phyloP scores from a whole-genome alignment of 176 grass and related monocot genomes.

The Guadua angustifolia region DNA sequence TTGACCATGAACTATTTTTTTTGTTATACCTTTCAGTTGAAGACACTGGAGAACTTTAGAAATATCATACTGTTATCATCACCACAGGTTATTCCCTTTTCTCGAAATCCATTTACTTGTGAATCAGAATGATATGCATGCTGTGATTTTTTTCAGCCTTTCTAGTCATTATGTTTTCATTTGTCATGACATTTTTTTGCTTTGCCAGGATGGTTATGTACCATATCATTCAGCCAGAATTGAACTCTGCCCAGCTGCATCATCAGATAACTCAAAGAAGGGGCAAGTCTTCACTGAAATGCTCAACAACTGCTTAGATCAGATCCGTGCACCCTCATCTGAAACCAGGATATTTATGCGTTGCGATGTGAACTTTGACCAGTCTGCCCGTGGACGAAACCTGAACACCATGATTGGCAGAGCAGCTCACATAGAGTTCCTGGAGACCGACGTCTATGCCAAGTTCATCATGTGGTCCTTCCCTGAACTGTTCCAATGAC shows the following conservation, averaged over 20 bases:
- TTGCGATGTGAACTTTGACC: slow-evolving; percentile 90
- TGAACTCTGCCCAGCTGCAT: slow-evolving; percentile 77
- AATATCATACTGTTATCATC: slow-evolving; percentile 95
- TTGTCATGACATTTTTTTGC: slow-evolving; percentile 12
- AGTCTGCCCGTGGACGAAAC: slow-evolving; percentile 66
- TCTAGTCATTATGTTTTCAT: neutral
- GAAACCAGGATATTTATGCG: slow-evolving; percentile 76
- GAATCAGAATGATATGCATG: neutral
- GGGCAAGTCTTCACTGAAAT: slow-evolving; percentile 86
- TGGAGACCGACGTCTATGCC: slow-evolving; percentile 83
- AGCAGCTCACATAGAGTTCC: slow-evolving; percentile 91
- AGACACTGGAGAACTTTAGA: slow-evolving; percentile 94
- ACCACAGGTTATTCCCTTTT: slow-evolving; percentile 74
- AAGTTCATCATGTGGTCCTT: slow-evolving; percentile 99
- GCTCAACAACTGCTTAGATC: slow-evolving; percentile 92
- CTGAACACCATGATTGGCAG: slow-evolving; percentile 93
- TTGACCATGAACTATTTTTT: neutral
- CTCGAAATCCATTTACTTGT: neutral
- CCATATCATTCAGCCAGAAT: slow-evolving; percentile 99
- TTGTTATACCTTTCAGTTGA: slow-evolving; percentile 64
- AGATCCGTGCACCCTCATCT: slow-evolving; percentile 78
- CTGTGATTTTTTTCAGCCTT: neutral
- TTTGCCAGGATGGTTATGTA: slow-evolving; percentile 86
- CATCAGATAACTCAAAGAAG: slow-evolving; percentile 79
- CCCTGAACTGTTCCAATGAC: slow-evolving; percentile 80